Evolutionary conservation across 2,329 filamentous ascomycete genomes (phyloP), one percentile per base, ranked within the genome.

Genomic region (Botrytis galanthina): DNA sequence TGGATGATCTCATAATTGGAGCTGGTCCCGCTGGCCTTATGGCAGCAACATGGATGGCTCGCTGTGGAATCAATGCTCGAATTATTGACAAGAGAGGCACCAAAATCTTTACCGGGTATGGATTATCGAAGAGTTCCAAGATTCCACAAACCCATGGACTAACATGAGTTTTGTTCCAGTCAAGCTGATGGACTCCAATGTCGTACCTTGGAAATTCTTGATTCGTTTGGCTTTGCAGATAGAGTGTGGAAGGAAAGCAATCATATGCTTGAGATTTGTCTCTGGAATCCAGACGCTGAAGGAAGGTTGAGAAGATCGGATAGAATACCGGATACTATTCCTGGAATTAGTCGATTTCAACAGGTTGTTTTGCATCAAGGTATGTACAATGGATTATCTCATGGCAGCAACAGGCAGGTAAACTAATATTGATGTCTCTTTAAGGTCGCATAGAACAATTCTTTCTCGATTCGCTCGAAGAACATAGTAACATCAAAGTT

Each of bases 291-390:
- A 0, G 87, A 88, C 73, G 81, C 85, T 46, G 82, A 89, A 51
- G 89, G 90, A 1, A 80, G 83, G 0, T 85, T 93, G 71, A 83
- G 83, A 63, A 85, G 90, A 59, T 88, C 84, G 42, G 89, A 89
- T 68, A 85, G 88, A 61, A 89, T 91, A 29, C 85, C 87, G 0
- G 90, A 93, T 80, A 91, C 87, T 0, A 87, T 88, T 63, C 85
- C 86, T 0, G 89, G 88, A 0, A 83, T 91, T 68, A 90, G 86
- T 35, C 86, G 87, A 8, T 92, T 91, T 76, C 87, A 89, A 72
- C 87, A 93, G 78, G 87, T 89, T 4, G 88, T 92, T 6, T 81
- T 94, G 57, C 91, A 93, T 77, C 92, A 94, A 81, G 92, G 91
- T 74, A 64, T 9, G 26, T n/a, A 51, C 10, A 51, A n/a, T n/a